Base-by-base conservation (phyloP, 1,284 basidiomycete genomes). In the Athelia sp. region DNA sequence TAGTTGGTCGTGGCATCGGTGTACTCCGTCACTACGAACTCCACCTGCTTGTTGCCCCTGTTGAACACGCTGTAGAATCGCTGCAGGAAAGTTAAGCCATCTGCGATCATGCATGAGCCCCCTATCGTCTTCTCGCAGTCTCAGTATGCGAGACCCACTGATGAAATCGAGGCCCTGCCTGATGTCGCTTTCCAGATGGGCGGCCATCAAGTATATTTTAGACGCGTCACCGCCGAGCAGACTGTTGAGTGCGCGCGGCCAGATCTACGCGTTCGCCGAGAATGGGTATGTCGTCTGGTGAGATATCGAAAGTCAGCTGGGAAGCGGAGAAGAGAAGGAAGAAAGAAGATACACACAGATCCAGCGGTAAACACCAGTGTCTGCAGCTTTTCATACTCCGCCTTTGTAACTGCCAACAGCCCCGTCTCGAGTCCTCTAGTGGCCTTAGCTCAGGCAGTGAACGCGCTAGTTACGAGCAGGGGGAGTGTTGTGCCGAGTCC, bases 201-300 rank as follows among this genome's bases (percentile, higher is more conserved):
- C 66, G 21, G 69, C 63, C 55, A 81, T 67, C 52, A 81, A 73
- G 58, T 81, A 82, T 55, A 79, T 79, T 53, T 66, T 67, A 54
- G 62, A 64, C n/a, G 61, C 60, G 10, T 66, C 61, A 18, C 80
- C 80, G 47, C 80, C 79, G 43, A 83, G 73, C 14, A 56, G 56
- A 10, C 65, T 61, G 64, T 83, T 82, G 50, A 78, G 65, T 4
- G 70, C 52, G 50, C 78, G 75, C 26, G 80, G 79, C 77, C 78
- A 82, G 56, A 80, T 73, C 67, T 82, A 80, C 8, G 79, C 80
- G 54, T 82, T 78, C 11, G 77, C 59, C 10, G 75, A 78, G 45
- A 82, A 60, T 60, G 76, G 73, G 56, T 71, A 70, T 62, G 62
- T 67, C 68, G 47, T 64, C 57, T 52, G 45, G 49, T n/a, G 4